Conservation (phyloP, 2,329 filamentous ascomycete species). For the Trichoderma simmonsii region DNA sequence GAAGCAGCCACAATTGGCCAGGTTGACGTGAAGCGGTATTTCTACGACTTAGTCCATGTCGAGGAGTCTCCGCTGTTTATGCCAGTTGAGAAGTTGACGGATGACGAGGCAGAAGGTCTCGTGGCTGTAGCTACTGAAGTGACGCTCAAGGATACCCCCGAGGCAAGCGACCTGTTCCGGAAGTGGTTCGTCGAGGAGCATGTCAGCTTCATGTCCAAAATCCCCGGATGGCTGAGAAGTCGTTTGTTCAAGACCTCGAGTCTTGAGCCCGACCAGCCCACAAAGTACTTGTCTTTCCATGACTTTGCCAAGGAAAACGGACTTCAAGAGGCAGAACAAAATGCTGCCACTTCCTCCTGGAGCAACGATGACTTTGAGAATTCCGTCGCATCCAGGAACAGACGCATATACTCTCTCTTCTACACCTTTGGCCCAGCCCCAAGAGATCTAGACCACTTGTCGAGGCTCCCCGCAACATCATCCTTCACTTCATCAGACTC, state of each 20-base stretch:
- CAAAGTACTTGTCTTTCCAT: constrained; percentile 63
- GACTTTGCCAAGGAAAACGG: constrained; percentile 69
- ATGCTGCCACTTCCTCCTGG: constrained; percentile 57
- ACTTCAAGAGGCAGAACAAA: constrained; percentile 59
- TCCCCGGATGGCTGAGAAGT: constrained; percentile 76
- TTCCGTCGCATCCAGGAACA: constrained; percentile 54
- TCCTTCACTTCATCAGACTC: constrained; percentile 55
- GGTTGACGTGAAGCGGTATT: constrained; percentile 63
- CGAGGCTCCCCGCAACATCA: constrained; percentile 44
- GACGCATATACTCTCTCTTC: constrained; percentile 67
- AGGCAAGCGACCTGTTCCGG: constrained; percentile 51
- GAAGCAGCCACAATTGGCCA: constrained; percentile 54
- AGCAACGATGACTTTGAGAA: constrained; percentile 56
- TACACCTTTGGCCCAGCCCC: constrained; percentile 77
- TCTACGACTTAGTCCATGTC: constrained; percentile 64
- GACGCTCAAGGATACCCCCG: constrained; percentile 48
- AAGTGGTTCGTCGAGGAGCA: constrained; percentile 78
- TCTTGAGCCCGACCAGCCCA: constrained; percentile 53
- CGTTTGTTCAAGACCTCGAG: constrained; percentile 66
- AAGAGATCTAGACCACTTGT: constrained; percentile 61
- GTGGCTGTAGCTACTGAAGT: constrained; percentile 62
- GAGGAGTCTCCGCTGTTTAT: constrained; percentile 55
- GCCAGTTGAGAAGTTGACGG: constrained; percentile 57
- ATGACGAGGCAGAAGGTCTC: constrained; percentile 56
- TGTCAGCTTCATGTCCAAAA: constrained; percentile 64